Conservation (phyloP, 495 filamentous ascomycete species). For the Penicillium cosmopolitanum region DNA sequence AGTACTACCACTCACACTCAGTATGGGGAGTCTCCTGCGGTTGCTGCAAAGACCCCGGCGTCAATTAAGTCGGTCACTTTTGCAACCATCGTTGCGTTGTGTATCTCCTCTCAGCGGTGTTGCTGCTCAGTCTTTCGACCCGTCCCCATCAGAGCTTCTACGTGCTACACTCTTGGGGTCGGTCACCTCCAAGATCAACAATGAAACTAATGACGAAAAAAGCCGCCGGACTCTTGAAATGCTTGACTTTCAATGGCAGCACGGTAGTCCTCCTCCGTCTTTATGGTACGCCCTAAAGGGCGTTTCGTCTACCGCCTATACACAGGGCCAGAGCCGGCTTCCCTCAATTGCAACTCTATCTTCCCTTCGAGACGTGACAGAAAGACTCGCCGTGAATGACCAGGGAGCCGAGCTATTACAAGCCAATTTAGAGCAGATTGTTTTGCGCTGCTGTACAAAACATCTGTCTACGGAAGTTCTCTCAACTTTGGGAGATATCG, state of each 20-base stretch:
- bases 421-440: conserved; percentile 8
- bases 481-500: conserved; percentile 31
- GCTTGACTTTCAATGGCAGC: conserved; percentile 32
- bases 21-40: conserved; percentile 13
- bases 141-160: conserved; percentile 35
- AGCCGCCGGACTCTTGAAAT: conserved; percentile 18
- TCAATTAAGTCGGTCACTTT: neutral
- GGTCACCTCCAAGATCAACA: conserved; percentile 8
- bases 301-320: conserved; percentile 5
- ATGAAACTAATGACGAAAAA: neutral
- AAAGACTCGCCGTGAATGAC: conserved; percentile 24
- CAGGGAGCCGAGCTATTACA: conserved; percentile 15
- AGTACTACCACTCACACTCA: conserved; percentile 8
- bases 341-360: conserved; percentile 14
- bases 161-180: conserved; percentile 35
- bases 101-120: neutral
- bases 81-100: neutral
- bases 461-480: conserved; percentile 34
- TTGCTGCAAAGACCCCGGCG: neutral
- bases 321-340: conserved; percentile 12
- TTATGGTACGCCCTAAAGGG: conserved; percentile 32
- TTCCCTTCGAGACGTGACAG: conserved; percentile 20
- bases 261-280: conserved; percentile 20
- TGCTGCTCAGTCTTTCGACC: conserved; percentile 16
- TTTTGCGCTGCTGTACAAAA: conserved; percentile 20